Base-by-base conservation (phyloP, 2,329 filamentous ascomycete genomes). In the Trichophyton equinum region DNA sequence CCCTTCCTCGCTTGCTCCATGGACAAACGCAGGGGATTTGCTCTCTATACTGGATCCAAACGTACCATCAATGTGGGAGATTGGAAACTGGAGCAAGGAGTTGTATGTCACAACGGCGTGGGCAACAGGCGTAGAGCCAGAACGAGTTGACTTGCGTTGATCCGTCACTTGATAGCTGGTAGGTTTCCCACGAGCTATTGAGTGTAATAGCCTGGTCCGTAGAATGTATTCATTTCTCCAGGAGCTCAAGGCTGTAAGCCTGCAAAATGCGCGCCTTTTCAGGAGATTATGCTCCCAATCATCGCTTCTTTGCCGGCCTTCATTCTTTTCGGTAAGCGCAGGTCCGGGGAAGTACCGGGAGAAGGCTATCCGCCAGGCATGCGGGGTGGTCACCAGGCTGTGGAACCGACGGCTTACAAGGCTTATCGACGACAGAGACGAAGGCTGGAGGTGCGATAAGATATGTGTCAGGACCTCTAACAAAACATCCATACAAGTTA, bases 211-310 rank as follows among this genome's bases (percentile, higher is more conserved):
- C 55, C 89, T 83, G 1, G 91, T 96, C 55, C 94, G 83, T 61
- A 96, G 76, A 56, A 97, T 87, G 69, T 97, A 99, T 73, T 99
- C 94, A 73, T 89, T 96, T 67, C 92, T 84, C 92, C 94, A 97
- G 7, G 91, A 94, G n/a, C 91, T 88, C 63, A 91, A 76, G 2
- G 85, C 81, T 8, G 89, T 95, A 60, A 99, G 80, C 49, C 91
- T 85, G 15, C 88, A 84, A 69, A 97, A 99, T 65, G 84, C 82
- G 51, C 91, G 87, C 67, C 83, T 82, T 69, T 94, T 88, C 0
- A 87, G 86, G 30, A 83, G 82, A 51, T 91, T 77, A 60, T 72
- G 73, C 68, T 83, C 84, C 60, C 75, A 73, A 53, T 74, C 72
- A 40, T 82, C 76, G 25, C 77, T 73, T 22, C 79, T 76, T 66